Evolutionary conservation across 371 early-diverging fungal genomes (phyloP), one percentile per base, ranked within the genome.

Genomic region (Mortierella sp.): DNA sequence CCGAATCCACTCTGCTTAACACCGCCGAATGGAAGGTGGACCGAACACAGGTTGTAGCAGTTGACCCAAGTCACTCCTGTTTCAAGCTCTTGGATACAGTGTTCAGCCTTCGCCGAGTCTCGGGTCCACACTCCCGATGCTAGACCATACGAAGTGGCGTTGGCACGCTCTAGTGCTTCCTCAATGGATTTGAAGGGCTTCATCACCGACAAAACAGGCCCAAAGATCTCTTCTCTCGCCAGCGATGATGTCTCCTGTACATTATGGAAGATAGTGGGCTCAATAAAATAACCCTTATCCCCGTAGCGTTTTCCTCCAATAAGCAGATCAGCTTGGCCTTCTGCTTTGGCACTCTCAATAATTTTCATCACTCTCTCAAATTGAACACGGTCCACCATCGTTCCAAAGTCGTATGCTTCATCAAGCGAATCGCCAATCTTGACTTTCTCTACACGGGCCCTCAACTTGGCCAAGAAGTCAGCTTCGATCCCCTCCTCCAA

Each of bases 171-270:
- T 34, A 96, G 85, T 5, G 90, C 96, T 67, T 96, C 96, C 23
- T 95, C 93, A 7, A 92, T 73, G 1, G 85, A 86, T 58, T 86
- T 87, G 78, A 96, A 96, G 35, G 92, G 92, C 65, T 86, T 85
- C 62, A 91, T 83, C 51, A 96, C 92, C 32, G 89, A 86, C 13
- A 94, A 89, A 5, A 97, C 96, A 0, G 98, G 98, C 2, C 98
- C 98, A 88, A 97, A 97, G 66, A 97, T 91, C 80, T 97, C 98
- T 67, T 96, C 94, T 37, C 85, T 86, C 76, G 92, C 93, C 32
- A 97, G 82, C 8, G 84, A 83, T 83, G 90, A 89, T 32, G 78
- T 76, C 53, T 93, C 91, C 5, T 83, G 66, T 55, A 94, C 93
- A 67, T 93, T 84, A 55, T 81, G 76, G 65, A 95, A 93, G 37